Evolutionary conservation across 2,329 filamentous ascomycete genomes (phyloP).

Genomic region (Aschersonia sp.): DNA sequence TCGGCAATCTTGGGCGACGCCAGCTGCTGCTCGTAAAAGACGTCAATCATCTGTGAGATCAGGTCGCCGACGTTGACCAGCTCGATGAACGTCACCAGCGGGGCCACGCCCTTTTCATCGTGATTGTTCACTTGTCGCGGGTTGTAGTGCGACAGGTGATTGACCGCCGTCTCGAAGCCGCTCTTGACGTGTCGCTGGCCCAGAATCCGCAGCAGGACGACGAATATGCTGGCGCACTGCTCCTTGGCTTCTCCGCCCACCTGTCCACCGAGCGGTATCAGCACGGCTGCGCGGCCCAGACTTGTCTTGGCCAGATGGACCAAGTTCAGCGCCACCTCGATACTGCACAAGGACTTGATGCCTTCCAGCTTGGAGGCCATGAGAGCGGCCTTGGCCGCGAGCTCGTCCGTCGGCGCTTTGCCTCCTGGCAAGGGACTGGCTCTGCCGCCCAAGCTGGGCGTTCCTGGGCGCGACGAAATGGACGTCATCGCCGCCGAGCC

Average conservation of each 20-base stretch:
- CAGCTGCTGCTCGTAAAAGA: slow-evolving; percentile 95
- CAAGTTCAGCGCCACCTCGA: slow-evolving; percentile 81
- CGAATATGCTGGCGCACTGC: slow-evolving; percentile 83
- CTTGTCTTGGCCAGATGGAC: slow-evolving; percentile 81
- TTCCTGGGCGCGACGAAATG: slow-evolving; percentile 32
- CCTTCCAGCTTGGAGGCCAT: slow-evolving; percentile 92
- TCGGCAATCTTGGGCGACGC: slow-evolving; percentile 70
- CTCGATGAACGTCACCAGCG: slow-evolving; percentile 89
- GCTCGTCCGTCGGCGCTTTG: slow-evolving; percentile 73
- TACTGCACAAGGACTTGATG: slow-evolving; percentile 88
- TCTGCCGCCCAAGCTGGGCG: slow-evolving; percentile 26
- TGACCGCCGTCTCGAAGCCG: slow-evolving; percentile 89
- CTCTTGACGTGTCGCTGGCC: slow-evolving; percentile 76
- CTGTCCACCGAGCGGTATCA: slow-evolving; percentile 67
- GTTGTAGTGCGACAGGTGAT: slow-evolving; percentile 81
- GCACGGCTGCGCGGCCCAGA: slow-evolving; percentile 70
- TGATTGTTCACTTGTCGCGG: slow-evolving; percentile 67
- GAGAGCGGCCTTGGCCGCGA: slow-evolving; percentile 92
- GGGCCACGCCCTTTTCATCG: slow-evolving; percentile 62
- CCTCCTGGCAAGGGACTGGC: slow-evolving; percentile 23
- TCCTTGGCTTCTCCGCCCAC: slow-evolving; percentile 71
- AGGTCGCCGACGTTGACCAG: slow-evolving; percentile 95
- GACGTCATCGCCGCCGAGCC: slow-evolving; percentile 15
- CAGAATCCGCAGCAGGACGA: slow-evolving; percentile 67
- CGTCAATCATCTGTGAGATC: slow-evolving; percentile 97